Evolutionary conservation across 495 filamentous ascomycete genomes (phyloP).

Genomic region (Rusavskia elegans): DNA sequence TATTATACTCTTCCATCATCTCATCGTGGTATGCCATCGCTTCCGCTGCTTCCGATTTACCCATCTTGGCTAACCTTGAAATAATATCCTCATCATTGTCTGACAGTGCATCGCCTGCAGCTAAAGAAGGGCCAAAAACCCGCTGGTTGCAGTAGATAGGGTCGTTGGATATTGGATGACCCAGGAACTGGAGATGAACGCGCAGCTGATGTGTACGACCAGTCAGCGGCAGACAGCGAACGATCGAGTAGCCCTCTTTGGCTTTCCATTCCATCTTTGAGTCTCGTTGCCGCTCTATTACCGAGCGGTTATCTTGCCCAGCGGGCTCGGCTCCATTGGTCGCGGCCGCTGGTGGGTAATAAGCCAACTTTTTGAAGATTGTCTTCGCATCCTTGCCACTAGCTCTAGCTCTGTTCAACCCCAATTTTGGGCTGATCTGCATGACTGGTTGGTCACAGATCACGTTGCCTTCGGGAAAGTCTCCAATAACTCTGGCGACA

Average conservation of each 20-base stretch:
- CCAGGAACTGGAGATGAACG: slow-evolving; percentile 87
- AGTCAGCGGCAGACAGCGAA: slow-evolving; percentile 83
- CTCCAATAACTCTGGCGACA: slow-evolving; percentile 74
- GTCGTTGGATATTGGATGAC: slow-evolving; percentile 90
- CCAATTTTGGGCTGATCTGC: slow-evolving; percentile 85
- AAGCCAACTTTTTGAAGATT: slow-evolving; percentile 76
- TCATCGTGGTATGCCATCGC: slow-evolving; percentile 89
- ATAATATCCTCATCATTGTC: slow-evolving; percentile 82
- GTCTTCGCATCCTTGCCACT: slow-evolving; percentile 81
- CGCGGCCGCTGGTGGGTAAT: slow-evolving; percentile 49
- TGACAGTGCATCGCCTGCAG: slow-evolving; percentile 45
- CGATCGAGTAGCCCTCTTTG: slow-evolving; percentile 70
- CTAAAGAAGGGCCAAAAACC: slow-evolving; percentile 75
- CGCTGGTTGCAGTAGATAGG: slow-evolving; percentile 90
- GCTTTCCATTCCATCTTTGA: slow-evolving; percentile 14
- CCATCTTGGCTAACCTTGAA: slow-evolving; percentile 70
- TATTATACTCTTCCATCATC: slow-evolving; percentile 73
- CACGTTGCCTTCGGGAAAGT: slow-evolving; percentile 63
- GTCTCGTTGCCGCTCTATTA: slow-evolving; percentile 7
- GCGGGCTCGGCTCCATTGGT: slow-evolving; percentile 15
- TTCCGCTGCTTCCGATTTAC: slow-evolving; percentile 78
- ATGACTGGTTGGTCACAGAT: slow-evolving; percentile 90
- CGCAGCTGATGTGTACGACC: slow-evolving; percentile 90
- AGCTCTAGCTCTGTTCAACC: slow-evolving; percentile 81
- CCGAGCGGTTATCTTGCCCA: slow-evolving; percentile 12